phyloP scores from a whole-genome alignment of 768 basidiomycete species.

The Podaxis mareebaensis region DNA sequence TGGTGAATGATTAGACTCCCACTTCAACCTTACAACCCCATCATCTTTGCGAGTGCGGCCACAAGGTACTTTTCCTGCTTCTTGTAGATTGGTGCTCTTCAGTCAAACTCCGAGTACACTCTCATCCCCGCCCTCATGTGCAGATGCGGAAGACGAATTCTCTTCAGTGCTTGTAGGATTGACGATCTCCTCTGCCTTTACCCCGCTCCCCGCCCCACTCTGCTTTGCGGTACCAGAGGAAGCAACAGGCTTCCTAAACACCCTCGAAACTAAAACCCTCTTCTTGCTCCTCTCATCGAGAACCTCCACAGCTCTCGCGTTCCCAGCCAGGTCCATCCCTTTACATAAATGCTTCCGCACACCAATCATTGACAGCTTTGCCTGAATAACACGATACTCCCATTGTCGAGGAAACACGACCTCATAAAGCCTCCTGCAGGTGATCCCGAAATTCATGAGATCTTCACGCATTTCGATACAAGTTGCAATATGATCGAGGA shows the following conservation, averaged over 20 bases:
- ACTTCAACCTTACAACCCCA: slow-evolving; percentile 51
- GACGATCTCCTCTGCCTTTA: slow-evolving; percentile 1
- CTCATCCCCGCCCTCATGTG: neutral
- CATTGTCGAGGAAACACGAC: slow-evolving; percentile 64
- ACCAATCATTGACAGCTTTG: slow-evolving; percentile 56
- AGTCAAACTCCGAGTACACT: neutral
- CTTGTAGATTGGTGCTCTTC: slow-evolving; percentile 45
- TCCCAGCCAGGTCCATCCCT: slow-evolving; percentile 56
- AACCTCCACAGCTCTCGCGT: slow-evolving; percentile 61
- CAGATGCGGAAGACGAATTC: neutral
- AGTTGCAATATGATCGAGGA: slow-evolving; percentile 60
- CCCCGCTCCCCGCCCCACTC: neutral
- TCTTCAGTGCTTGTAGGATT: slow-evolving; percentile 12
- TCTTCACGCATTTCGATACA: slow-evolving; percentile 56
- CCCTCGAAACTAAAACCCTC: slow-evolving; percentile 1
- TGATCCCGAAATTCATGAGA: slow-evolving; percentile 54
- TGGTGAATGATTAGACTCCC: slow-evolving; percentile 65
- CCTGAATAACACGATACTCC: slow-evolving; percentile 59
- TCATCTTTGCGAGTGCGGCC: slow-evolving; percentile 52
- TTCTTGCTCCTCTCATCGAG: slow-evolving; percentile 47
- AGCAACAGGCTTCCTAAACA: slow-evolving; percentile 1
- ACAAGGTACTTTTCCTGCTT: slow-evolving; percentile 59
- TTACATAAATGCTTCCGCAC: slow-evolving; percentile 67
- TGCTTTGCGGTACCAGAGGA: neutral
- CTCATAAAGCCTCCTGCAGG: slow-evolving; percentile 54